These are phyloP conservation scores for Kwoniella heveanensis DNA, from an alignment of 768 basidiomycete genomes.

Conservation along the genomic window DNA sequence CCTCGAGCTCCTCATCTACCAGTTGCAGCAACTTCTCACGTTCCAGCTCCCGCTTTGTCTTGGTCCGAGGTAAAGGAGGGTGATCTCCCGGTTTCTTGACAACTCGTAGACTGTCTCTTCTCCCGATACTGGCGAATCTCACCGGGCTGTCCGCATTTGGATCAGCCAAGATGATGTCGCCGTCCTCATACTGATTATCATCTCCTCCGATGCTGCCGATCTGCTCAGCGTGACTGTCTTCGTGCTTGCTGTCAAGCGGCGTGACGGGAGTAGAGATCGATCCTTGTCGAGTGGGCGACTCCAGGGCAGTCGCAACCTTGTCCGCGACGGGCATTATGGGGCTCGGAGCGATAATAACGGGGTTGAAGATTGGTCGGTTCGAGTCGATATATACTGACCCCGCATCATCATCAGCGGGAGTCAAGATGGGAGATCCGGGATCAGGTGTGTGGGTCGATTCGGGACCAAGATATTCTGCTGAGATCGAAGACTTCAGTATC, in stretches of 20 bases:
- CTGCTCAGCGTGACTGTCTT: background rate
- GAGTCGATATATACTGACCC: background rate
- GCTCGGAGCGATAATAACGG: constrained; percentile 42
- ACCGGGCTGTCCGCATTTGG: constrained; percentile 24
- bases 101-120: constrained; percentile 32
- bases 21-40: constrained; percentile 48
- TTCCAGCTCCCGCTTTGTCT: constrained; percentile 51
- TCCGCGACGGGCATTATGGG: constrained; percentile 28
- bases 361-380: constrained; percentile 27
- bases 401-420: constrained; percentile 12
- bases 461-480: constrained; percentile 39
- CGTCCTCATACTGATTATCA: constrained; percentile 10
- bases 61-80: constrained; percentile 27
- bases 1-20: constrained; percentile 53
- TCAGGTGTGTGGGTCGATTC: constrained; percentile 41
- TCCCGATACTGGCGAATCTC: constrained; percentile 39
- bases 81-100: constrained; percentile 28
- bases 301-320: constrained; percentile 1
- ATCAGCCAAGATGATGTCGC: constrained; percentile 11
- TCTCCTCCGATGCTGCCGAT: background rate
- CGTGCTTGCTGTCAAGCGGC: background rate
- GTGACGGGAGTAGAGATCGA: constrained; percentile 6
- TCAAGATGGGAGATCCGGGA: constrained; percentile 36
- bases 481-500: constrained; percentile 19
- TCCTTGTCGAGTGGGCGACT: constrained; percentile 10